phyloP scores from a whole-genome alignment of 495 filamentous ascomycete species.

The Aspergillus ostianus region DNA sequence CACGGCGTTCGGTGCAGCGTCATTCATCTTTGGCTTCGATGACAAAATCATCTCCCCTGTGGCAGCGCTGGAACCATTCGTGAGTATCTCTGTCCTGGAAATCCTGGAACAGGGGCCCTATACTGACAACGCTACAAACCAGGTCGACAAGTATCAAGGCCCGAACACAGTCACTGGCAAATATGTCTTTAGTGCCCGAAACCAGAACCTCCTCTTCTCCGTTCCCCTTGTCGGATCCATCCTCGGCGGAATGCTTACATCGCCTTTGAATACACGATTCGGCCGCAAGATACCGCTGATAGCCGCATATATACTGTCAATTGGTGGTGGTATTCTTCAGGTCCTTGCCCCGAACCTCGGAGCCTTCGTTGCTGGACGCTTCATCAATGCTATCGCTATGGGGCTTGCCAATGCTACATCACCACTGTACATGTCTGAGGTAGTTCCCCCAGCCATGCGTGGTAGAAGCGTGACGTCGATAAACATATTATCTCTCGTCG shows the following conservation, averaged over 20 bases:
- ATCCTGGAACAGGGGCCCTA: no score
- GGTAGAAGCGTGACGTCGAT: slow-evolving; percentile 36
- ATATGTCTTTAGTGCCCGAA: slow-evolving; percentile 34
- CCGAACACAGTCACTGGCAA: slow-evolving; percentile 25
- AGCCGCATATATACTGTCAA: slow-evolving; percentile 32
- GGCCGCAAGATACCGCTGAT: slow-evolving; percentile 39
- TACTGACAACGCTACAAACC: not conserved
- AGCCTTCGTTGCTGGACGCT: slow-evolving; percentile 35
- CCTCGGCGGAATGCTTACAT: slow-evolving; percentile 34
- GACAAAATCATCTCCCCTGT: slow-evolving; percentile 44
- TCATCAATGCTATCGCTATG: slow-evolving; percentile 34
- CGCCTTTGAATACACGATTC: slow-evolving; percentile 32
- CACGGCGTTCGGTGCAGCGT: slow-evolving; percentile 34
- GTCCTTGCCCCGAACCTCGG: slow-evolving; percentile 36
- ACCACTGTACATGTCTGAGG: slow-evolving; percentile 39
- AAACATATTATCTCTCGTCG: slow-evolving; percentile 37
- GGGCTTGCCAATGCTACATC: slow-evolving; percentile 37
- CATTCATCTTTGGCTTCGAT: slow-evolving; percentile 40
- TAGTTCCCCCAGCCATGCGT: slow-evolving; percentile 37
- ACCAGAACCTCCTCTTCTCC: slow-evolving; percentile 38
- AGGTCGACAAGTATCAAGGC: slow-evolving; percentile 38
- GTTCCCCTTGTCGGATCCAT: slow-evolving; percentile 37
- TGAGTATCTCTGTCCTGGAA: slow-evolving; percentile 16
- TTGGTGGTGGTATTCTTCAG: slow-evolving; percentile 39
- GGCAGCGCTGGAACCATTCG: slow-evolving; percentile 34